phyloP scores from a whole-genome alignment of 257 asterid genomes.

The Nicotiana otophora region DNA sequence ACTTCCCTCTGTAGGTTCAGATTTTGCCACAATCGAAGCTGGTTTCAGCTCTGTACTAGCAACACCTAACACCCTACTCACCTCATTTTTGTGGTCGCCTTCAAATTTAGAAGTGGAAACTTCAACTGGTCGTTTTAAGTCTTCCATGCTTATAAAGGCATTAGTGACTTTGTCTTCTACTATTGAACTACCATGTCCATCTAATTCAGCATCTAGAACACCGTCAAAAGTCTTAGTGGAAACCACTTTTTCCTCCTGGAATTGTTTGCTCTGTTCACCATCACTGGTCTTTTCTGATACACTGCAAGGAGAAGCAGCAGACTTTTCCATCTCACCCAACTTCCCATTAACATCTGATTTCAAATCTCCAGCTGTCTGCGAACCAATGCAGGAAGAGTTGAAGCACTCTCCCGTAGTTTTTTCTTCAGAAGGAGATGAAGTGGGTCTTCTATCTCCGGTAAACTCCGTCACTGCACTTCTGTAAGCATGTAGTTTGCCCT shows the following conservation, averaged over 20 bases:
- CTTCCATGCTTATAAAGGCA: constrained; percentile 11
- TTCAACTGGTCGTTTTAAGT: constrained; percentile 10
- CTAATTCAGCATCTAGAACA: constrained; percentile 5
- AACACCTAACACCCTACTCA: constrained; percentile 12
- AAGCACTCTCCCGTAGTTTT: constrained; percentile 12
- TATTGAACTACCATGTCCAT: not conserved
- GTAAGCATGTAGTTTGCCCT: constrained; percentile 12
- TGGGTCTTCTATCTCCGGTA: constrained; percentile 12
- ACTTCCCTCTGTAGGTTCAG: constrained; percentile 22
- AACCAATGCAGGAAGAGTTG: constrained; percentile 14
- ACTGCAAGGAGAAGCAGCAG: constrained; percentile 8
- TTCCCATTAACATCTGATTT: constrained; percentile 16
- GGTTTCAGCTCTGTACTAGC: constrained; percentile 13
- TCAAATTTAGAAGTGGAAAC: constrained; percentile 9
- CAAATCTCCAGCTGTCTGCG: constrained; percentile 18
- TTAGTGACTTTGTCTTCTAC: constrained; percentile 6
- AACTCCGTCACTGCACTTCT: constrained; percentile 3
- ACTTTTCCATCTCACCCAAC: constrained; percentile 16
- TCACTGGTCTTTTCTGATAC: constrained; percentile 19
- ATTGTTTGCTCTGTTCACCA: constrained; percentile 19
- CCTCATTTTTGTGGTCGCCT: constrained; percentile 18
- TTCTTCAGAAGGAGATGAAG: constrained; percentile 12
- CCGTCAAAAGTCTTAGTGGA: constrained; percentile 14
- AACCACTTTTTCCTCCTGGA: constrained; percentile 16
- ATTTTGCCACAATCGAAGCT: not conserved